Evolutionary conservation across 768 basidiomycete genomes (phyloP).

Genomic region (Calvatia gigantea): DNA sequence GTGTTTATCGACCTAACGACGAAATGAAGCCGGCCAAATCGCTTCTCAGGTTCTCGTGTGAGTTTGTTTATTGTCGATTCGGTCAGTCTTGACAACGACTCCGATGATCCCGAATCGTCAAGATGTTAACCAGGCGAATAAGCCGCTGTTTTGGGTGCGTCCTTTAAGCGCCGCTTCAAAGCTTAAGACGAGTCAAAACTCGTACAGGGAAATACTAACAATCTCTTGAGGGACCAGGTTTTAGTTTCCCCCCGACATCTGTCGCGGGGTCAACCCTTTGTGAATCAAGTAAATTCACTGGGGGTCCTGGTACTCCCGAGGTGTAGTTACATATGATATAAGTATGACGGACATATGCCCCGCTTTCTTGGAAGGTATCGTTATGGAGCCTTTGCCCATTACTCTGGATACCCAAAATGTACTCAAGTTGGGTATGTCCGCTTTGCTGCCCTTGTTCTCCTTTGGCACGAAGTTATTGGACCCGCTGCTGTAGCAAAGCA

Average conservation of each 20-base stretch:
- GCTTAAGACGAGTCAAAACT: no score
- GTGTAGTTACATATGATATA: no score
- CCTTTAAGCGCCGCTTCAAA: not conserved
- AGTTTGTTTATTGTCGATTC: slow-evolving; percentile 1
- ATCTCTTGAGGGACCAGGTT: no score
- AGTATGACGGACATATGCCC: no score
- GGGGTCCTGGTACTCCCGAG: no score
- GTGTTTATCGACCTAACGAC: slow-evolving; percentile 4
- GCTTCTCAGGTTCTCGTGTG: not conserved
- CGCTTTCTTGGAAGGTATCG: no score
- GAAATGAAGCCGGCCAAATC: not conserved
- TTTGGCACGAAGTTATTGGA: not conserved
- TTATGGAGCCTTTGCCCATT: slow-evolving; percentile 11
- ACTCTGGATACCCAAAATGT: slow-evolving; percentile 10
- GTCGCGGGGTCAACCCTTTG: no score
- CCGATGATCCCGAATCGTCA: slow-evolving; percentile 15
- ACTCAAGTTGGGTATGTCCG: not conserved
- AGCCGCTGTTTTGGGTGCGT: not conserved
- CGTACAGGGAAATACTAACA: no score
- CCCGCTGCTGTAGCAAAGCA: slow-evolving; percentile 10
- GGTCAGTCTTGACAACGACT: slow-evolving; percentile 11
- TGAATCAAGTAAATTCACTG: no score
- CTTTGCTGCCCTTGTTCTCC: not conserved
- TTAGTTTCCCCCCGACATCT: no score
- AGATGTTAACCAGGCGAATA: not conserved